Evolutionary conservation across 306 rosid species (phyloP).

Genomic region (Cicer yamashitae): DNA sequence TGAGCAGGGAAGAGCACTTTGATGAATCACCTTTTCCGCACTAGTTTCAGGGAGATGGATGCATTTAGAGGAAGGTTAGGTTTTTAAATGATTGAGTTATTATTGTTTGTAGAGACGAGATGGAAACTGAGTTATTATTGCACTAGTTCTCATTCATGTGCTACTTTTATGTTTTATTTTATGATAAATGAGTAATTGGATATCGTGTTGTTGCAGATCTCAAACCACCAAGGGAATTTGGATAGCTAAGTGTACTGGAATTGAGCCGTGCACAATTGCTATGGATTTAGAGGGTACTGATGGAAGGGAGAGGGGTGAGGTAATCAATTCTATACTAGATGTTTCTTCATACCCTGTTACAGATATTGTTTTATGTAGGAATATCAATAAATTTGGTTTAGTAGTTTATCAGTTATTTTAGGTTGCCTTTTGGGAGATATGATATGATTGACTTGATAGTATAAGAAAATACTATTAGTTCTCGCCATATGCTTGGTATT

Average conservation of each 20-base stretch:
- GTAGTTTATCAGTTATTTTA: constrained; percentile 12
- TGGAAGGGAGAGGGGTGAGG: constrained; percentile 99
- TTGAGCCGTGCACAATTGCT: constrained; percentile 85
- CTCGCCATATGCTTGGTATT: neutral
- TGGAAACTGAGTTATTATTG: constrained; percentile 10
- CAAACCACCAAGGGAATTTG: constrained; percentile 97
- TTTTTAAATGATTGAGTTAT: constrained; percentile 22
- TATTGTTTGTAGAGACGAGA: constrained; percentile 7
- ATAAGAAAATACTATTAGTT: constrained; percentile 6
- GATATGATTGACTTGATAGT: constrained; percentile 8
- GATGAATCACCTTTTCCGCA: constrained; percentile 80
- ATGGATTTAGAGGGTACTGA: constrained; percentile 99
- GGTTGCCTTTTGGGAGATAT: neutral
- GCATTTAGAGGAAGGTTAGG: constrained; percentile 85
- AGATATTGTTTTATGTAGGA: neutral
- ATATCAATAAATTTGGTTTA: constrained; percentile 7
- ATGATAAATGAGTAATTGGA: constrained; percentile 24
- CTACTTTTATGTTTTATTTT: constrained; percentile 1
- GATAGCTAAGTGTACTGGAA: constrained; percentile 84
- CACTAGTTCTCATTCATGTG: too few species aligned
- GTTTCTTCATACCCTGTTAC: constrained; percentile 2
- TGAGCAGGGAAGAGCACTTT: constrained; percentile 91
- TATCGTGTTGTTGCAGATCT: constrained; percentile 55
- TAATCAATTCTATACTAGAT: constrained; percentile 42
- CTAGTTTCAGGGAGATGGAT: constrained; percentile 94